A percentile compares a stretch with the other conserved stretches of the same genome.
phyloP scores from a whole-genome alignment of 306 rosid genomes.

The Vigna trinervia region DNA sequence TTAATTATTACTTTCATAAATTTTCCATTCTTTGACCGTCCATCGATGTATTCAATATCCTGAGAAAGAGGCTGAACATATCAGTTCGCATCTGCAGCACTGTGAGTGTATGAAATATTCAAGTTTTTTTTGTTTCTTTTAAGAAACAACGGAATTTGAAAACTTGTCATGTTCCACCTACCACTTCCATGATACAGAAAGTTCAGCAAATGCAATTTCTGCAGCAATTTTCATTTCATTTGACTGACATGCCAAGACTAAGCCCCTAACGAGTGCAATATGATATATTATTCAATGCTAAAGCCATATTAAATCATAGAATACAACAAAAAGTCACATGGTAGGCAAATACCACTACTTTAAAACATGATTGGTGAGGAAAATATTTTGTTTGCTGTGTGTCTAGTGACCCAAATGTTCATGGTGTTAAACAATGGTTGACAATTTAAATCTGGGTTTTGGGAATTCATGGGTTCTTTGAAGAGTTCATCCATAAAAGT shows the following conservation, averaged over 20 bases:
- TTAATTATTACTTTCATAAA: not conserved
- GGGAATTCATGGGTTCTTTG: slow-evolving; percentile 7
- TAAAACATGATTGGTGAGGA: slow-evolving; percentile 4
- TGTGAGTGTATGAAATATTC: not conserved
- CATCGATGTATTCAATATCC: not conserved
- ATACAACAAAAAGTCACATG: slow-evolving; percentile 9
- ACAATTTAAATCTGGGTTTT: slow-evolving; percentile 1
- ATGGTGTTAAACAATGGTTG: slow-evolving; percentile 23
- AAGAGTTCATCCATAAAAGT: slow-evolving; percentile 34
- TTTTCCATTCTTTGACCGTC: slow-evolving; percentile 10
- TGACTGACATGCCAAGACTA: slow-evolving; percentile 17
- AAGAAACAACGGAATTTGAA: slow-evolving; percentile 11
- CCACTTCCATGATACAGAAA: slow-evolving; percentile 21
- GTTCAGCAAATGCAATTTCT: not conserved
- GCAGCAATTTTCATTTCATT: slow-evolving; percentile 39
- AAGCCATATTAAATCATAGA: slow-evolving; percentile 2
- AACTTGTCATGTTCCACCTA: slow-evolving; percentile 21
- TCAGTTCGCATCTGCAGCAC: slow-evolving; percentile 16
- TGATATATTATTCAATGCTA: slow-evolving; percentile 11
- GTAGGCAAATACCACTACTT: not conserved
- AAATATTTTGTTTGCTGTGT: not conserved
- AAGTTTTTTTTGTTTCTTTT: not conserved
- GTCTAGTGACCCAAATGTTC: slow-evolving; percentile 12
- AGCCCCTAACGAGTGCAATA: slow-evolving; percentile 27
- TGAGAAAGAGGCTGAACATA: slow-evolving; percentile 18